A percentile compares a stretch with the other conserved stretches of the same genome.
Conservation (phyloP, 1,284 basidiomycete species). For the Sporisorium scitamineum region DNA sequence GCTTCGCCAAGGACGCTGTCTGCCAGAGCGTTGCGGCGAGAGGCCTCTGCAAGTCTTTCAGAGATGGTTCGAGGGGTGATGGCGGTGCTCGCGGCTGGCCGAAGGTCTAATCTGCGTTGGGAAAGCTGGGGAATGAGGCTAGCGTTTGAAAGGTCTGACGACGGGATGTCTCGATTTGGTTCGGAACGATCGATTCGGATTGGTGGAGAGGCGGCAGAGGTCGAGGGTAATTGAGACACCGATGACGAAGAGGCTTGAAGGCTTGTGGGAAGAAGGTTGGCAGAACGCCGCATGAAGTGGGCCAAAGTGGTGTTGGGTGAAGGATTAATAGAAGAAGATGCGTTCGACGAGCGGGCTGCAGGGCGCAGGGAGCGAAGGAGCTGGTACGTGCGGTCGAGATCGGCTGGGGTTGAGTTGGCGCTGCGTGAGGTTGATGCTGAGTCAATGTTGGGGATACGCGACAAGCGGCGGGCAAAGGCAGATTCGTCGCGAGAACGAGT, state of each 20-base stretch:
- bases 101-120: constrained; percentile 1
- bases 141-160: background rate
- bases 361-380: constrained; percentile 23
- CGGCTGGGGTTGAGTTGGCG: background rate
- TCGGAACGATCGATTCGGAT: background rate
- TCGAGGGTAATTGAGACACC: background rate
- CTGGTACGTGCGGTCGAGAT: constrained; percentile 24
- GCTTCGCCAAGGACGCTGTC: constrained; percentile 32
- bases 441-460: constrained; percentile 6
- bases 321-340: background rate
- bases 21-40: constrained; percentile 36
- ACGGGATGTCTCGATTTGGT: background rate
- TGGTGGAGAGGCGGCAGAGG: background rate
- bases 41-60: constrained; percentile 26
- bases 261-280: constrained; percentile 6
- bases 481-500: background rate
- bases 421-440: background rate
- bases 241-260: background rate
- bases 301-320: background rate
- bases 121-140: constrained; percentile 1
- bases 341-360: background rate
- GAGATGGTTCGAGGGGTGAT: constrained; percentile 21
- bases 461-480: constrained; percentile 12
- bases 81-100: background rate
- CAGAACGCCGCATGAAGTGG: constrained; percentile 13